Base-by-base conservation (phyloP, 78 protist species). In the Trichosphaerium sp. region DNA sequence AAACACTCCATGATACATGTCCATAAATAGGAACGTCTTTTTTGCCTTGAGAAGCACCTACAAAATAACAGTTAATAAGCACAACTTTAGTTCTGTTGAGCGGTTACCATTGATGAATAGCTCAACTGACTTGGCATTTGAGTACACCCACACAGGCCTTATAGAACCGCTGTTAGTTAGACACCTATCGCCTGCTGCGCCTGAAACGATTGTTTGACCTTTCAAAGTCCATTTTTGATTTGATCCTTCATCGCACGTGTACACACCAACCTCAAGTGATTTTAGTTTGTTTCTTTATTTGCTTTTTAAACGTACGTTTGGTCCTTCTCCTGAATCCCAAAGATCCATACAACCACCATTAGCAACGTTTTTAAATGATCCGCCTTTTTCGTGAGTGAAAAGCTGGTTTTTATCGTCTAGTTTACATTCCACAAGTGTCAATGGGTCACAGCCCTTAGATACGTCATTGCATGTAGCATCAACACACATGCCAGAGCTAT, bases 101-200 rank as follows among this genome's bases (percentile, higher is more conserved):
- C n/a, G n/a, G 28, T 14, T 56, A n/a, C 61, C 61, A 34, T 56
- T 56, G 52, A 56, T 34, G 32, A 56, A 56, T 15, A 56, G 61
- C 32, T 56, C 61, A 14, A 25, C 61, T 14, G 14, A 14, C 18
- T 26, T 21, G 15, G 52, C 61, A 34, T 56, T 56, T 25, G 61
- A 28, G 14, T 56, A 56, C 61, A 14, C 61, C 61, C 61, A 56
- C 28, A 56, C 61, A 14, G n/a, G 54, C n/a, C n/a, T 34, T n/a
- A n/a, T 21, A 21, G 32, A n/a, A 47, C 21, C 32, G 51, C 32
- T n/a, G n/a, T n/a, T n/a, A 47, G 32, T 47, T 21, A 47, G 51
- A 21, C 51, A 47, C 51, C 21, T 21, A 21, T 21, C 21, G 21
- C 32, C 21, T 21, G 21, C 51, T 21, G 21, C 21, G 32, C 32